Base-by-base conservation (phyloP, 73 alveolate genomes). In the Paramecium sonneborni region DNA sequence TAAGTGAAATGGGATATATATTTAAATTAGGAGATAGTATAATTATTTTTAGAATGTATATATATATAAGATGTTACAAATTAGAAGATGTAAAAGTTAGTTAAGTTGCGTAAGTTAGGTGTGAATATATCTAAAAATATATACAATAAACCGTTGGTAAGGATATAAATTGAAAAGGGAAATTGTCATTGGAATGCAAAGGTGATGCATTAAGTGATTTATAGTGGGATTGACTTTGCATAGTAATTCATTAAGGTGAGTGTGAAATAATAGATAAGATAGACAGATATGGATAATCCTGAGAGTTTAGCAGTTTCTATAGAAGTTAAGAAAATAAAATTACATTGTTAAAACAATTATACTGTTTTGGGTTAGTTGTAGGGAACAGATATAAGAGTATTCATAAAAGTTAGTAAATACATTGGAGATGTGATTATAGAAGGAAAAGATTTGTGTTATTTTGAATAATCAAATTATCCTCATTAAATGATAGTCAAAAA, bases 391-490 rank as follows among this genome's bases (percentile, higher is more conserved):
- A 5, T 34, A 1, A 20, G 8, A 34, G 32, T 23, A 14, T 35
- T 21, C 12, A 72, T 72, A 30, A 38, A 72, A 21, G 57, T 72
- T 3, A 35, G 57, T 6, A 34, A 41, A 30, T 72, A 72, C 26
- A 72, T 72, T 14, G 86, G 57, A n/a, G 86, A 72, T 14, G 34
- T 72, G 0, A 8, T 35, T 32, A 72, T 72, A 2, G 55, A 35
- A 37, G 86, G 57, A 1, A 34, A 37, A 72, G 35, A 72, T n/a
- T 20, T 72, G 10, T 10, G 35, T 34, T 72, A 72, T 37, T 34
- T 14, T 30, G 86, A 72, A 35, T 34, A 41, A 28, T 72, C 86
- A 9, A 72, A 72, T 37, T 72, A 72, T 72, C 86, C 86, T 38
- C 57, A 72, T 72, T 21, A 32, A 38, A 72, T 38, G 57, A 34